Evolutionary conservation across 257 asterid species (phyloP).

Genomic region (Rubia yunnanensis): DNA sequence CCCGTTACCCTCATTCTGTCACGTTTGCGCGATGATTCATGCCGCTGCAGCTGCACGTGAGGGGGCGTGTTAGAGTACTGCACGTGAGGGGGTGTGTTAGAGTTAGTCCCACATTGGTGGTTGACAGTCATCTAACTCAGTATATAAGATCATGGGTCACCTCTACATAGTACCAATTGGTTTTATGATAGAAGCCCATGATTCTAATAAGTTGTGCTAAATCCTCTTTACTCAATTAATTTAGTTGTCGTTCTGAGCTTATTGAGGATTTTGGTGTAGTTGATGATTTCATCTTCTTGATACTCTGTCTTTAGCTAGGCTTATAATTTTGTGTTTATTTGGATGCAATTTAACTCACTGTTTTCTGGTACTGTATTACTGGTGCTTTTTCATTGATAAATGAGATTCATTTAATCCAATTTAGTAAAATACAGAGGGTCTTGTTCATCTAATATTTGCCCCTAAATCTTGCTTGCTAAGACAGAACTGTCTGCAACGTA

Average conservation of each 20-base stretch:
- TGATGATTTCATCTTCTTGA: background rate
- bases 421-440: background rate
- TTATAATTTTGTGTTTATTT: background rate
- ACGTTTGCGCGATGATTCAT: no score
- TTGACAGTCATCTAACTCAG: no score
- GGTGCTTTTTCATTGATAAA: background rate
- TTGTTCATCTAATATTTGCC: background rate
- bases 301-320: background rate
- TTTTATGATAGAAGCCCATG: no score
- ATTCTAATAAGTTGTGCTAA: background rate
- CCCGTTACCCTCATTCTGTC: no score
- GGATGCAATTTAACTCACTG: background rate
- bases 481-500: slow-evolving; percentile 6
- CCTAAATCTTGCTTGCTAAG: background rate
- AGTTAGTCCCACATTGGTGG: no score
- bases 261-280: background rate
- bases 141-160: no score
- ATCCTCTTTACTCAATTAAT: background rate
- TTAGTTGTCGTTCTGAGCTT: background rate
- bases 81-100: no score
- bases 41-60: no score
- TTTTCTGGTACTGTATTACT: background rate
- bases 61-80: no score
- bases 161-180: no score
- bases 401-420: background rate